Percentiles rank a stretch among this genome's conserved stretches.
phyloP scores from a whole-genome alignment of 345 rosid genomes.

The Brassica carinata region DNA sequence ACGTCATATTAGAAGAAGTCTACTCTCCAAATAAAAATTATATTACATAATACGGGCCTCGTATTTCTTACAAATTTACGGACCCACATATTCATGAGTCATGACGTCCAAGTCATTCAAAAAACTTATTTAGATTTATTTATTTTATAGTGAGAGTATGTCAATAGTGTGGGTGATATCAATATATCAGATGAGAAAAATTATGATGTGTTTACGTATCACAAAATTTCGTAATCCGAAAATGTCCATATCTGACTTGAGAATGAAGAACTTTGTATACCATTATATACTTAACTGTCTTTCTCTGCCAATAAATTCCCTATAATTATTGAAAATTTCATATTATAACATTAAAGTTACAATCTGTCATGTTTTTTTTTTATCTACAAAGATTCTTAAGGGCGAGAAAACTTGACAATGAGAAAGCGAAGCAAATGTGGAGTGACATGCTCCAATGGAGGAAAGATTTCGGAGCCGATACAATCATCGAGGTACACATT shows the following conservation, averaged over 20 bases:
- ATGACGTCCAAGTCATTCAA: too few relatives aligned
- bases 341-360: background rate
- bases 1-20: background rate
- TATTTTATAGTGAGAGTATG: background rate
- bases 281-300: background rate
- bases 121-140: background rate
- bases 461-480: conserved; percentile 76
- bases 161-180: background rate
- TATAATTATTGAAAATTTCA: background rate
- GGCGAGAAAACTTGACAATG: conserved; percentile 90
- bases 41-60: background rate
- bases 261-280: background rate
- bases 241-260: background rate
- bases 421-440: conserved; percentile 99
- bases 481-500: conserved; percentile 67
- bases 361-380: background rate
- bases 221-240: background rate
- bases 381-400: conserved; percentile 62
- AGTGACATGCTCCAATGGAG: conserved; percentile 97
- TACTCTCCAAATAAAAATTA: background rate
- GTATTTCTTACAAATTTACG: background rate
- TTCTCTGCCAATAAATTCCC: background rate
- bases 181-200: background rate
- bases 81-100: background rate
- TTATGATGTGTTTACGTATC: background rate